Evolutionary conservation across 1,139 yeast genomes (phyloP).

Genomic region (Yamadazyma dushanensis): DNA sequence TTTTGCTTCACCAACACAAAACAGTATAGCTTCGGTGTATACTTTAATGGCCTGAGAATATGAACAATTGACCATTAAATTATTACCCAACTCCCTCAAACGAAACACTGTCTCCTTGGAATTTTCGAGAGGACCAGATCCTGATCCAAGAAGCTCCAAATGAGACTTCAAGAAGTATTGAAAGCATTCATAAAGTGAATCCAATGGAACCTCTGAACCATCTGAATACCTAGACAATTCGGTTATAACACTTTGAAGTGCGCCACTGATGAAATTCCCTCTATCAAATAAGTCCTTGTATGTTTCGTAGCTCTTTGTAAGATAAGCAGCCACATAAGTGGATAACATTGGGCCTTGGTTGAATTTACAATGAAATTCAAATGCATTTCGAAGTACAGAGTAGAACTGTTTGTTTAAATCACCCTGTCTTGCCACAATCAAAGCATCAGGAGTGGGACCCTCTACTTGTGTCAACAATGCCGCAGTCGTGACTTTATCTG

Average conservation of each 20-base stretch:
- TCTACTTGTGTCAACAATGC: too few relatives aligned
- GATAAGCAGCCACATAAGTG: conserved; percentile 12
- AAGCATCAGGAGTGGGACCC: too few relatives aligned
- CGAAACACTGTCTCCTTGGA: conserved; percentile 13
- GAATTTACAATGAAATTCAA: conserved; percentile 10
- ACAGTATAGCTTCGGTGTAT: conserved; percentile 39
- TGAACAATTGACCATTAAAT: conserved; percentile 37
- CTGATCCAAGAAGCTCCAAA: conserved; percentile 10
- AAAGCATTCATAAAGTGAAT: conserved; percentile 12
- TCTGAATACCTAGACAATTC: conserved; percentile 12
- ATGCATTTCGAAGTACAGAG: conserved; percentile 17
- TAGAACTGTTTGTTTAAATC: conserved; percentile 15
- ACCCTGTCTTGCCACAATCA: neutral
- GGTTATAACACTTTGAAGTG: conserved; percentile 9
- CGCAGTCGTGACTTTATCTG: conserved; percentile 14
- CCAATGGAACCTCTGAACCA: conserved; percentile 8
- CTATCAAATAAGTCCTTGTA: conserved; percentile 9
- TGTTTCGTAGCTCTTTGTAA: conserved; percentile 5
- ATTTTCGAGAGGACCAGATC: conserved; percentile 1
- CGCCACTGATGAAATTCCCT: conserved; percentile 9
- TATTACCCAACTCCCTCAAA: conserved; percentile 45
- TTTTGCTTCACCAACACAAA: conserved; percentile 18
- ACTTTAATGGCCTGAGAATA: conserved; percentile 44
- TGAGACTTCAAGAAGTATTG: conserved; percentile 12
- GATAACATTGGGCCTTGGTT: conserved; percentile 8